Evolutionary conservation across 106 monocot genomes (phyloP), one percentile per base, ranked within the genome.

Genomic region (Dendrobium chrysotoxum): DNA sequence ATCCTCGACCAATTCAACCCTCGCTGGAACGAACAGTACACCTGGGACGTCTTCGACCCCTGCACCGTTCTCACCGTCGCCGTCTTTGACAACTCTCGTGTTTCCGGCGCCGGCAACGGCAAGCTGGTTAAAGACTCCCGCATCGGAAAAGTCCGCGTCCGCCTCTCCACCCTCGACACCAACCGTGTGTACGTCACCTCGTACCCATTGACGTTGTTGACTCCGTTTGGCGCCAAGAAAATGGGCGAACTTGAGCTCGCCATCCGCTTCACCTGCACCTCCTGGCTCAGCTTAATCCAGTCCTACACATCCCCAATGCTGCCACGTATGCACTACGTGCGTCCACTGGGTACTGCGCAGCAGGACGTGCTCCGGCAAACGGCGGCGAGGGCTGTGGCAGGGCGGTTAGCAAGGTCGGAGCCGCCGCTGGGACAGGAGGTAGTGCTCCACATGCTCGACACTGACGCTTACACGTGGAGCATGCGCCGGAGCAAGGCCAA

Each of bases 21-120:
- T 28, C 75, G 88, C 4, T 97, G 97, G 97, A 97, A 97, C 79
- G 97, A 97, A 84, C 97, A 97, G 86, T 97, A 89, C 90, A 94
- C 90, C 28, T 97, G 97, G 97, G 82, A 86, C 20, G 89, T 97
- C 53, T 89, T 87, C 83, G 97, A 97, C 57, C 89, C 89, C 4
- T 87, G 83, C 82, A 97, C 97, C 15, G 90, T 92, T 46, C 82
- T 97, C 41, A 94, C 94, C 41, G 44, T 93, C 65, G 94, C 79
- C 18, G 89, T 97, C 65, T 97, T 97, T 82, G 97, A 96, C 57
- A 85, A 86, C 10, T 50, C 50, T 50, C 50, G 50, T 50, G 50
- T 15, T 50, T 86, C 80, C 58, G 31, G 79, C 82, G 40, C 42
- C 40, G 87, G 80, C 3, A 85, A 79, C 26, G 87, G 84, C 12